Base-by-base conservation (phyloP, 768 basidiomycete genomes). In the Podaxis sp. region DNA sequence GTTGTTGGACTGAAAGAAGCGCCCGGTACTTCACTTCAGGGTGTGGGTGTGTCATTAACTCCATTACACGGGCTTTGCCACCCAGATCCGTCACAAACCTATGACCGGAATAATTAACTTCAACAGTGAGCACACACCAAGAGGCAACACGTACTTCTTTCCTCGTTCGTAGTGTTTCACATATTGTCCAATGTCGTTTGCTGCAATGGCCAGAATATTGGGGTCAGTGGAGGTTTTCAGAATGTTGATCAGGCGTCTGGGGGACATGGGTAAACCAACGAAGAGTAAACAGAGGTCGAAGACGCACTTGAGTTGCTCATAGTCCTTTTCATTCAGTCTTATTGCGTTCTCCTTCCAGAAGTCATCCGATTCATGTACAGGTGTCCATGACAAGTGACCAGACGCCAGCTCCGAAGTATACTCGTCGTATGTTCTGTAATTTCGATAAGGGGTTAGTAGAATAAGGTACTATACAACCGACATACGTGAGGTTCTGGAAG, bases 291-390 rank as follows among this genome's bases (percentile, higher is more conserved):
- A 63, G 56, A 29, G n/a, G 24, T 15, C 47, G 15, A 33, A 57
- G 66, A 33, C 78, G 53, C 64, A 95, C 96, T 90, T 95, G 63
- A 98, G 81, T 63, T 93, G 90, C 68, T 89, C 86, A 66, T 88
- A 82, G 69, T 94, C 90, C 58, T 84, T 86, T 64, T 98, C 95
- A 66, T 94, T 93, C 47, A 98, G 76, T 71, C 86, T 93, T 6
- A 79, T 76, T 4, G 91, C 95, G 70, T 98, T 98, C 78, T 96
- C 94, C 70, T 91, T 93, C 97, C 97, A 99, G 78, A 99, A 99
- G 38, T 94, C 87, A 64, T 98, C 96, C 1, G 93, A 96, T 71
- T 95, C 93, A 70, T 99, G 97, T 9, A 94, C 91, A 12, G 96
- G 96, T 4, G 93, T 88, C 97, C 97, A 98, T 5, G 93, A 91